phyloP scores from a whole-genome alignment of 1,284 basidiomycete species.

The Heterobasidion irregulare region DNA sequence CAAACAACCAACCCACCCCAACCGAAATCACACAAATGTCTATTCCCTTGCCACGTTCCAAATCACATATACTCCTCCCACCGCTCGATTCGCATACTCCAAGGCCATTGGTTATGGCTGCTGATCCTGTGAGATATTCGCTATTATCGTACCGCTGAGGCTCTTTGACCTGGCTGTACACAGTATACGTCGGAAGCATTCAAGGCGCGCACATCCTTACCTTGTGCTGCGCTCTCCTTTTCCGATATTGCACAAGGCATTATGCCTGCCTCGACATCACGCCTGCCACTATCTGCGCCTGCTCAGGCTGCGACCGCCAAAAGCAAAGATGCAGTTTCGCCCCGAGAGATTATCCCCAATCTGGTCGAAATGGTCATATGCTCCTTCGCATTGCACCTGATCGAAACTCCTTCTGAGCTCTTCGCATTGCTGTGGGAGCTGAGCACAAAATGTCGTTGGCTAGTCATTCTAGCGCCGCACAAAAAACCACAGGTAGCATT shows the following conservation, averaged over 20 bases:
- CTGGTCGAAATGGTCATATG: conserved; percentile 56
- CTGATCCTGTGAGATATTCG: conserved; percentile 29
- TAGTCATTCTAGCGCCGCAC: conserved; percentile 64
- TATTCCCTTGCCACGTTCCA: too few relatives aligned
- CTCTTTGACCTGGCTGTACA: not conserved
- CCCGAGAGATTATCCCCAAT: not conserved
- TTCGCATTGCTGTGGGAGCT: conserved; percentile 59
- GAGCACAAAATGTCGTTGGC: conserved; percentile 51
- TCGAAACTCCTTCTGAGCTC: conserved; percentile 52
- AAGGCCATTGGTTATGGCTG: conserved; percentile 17
- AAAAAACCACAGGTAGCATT: conserved; percentile 62
- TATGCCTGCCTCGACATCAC: conserved; percentile 23
- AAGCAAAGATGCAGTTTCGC: not conserved
- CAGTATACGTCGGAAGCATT: conserved; percentile 48
- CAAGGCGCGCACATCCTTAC: conserved; percentile 33
- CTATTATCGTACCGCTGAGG: not conserved
- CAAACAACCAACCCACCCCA: conserved; percentile 4
- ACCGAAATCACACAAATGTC: not conserved
- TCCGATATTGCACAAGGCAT: conserved; percentile 40
- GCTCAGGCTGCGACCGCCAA: not conserved
- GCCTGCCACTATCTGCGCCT: conserved; percentile 4
- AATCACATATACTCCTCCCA: conserved; percentile 1
- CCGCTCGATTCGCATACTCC: conserved; percentile 12
- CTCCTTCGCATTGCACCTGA: conserved; percentile 66
- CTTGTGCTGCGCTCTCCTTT: conserved; percentile 44